Percentiles rank a stretch among this genome's conserved stretches.
Evolutionary conservation across 2,329 filamentous ascomycete species (phyloP).

Genomic region (Tolypocladium album): DNA sequence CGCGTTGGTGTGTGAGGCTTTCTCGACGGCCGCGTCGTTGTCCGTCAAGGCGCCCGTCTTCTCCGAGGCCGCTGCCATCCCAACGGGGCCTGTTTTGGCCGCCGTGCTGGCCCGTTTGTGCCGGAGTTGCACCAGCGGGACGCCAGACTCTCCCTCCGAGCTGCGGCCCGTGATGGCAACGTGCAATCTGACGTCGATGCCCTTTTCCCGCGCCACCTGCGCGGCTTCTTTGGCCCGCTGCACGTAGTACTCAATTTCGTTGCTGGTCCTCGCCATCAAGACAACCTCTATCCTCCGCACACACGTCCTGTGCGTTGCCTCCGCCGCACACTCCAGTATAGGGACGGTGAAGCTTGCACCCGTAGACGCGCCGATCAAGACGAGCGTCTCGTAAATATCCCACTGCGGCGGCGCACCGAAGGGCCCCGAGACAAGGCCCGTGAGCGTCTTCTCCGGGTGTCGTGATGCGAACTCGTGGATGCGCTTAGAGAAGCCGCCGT

Average conservation of each 20-base stretch:
- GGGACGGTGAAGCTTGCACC: slow-evolving; percentile 52
- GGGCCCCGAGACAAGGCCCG: slow-evolving; percentile 41
- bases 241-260: slow-evolving; percentile 46
- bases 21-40: neutral
- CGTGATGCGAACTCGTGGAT: slow-evolving; percentile 36
- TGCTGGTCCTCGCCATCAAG: slow-evolving; percentile 36
- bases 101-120: neutral
- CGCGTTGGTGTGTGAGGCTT: neutral
- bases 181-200: slow-evolving; percentile 39
- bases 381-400: slow-evolving; percentile 47
- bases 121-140: slow-evolving; percentile 1
- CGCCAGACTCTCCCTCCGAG: neutral
- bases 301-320: slow-evolving; percentile 29
- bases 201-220: slow-evolving; percentile 26
- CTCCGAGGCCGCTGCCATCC: neutral
- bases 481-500: slow-evolving; percentile 45
- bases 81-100: too few species aligned
- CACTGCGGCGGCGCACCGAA: slow-evolving; percentile 45
- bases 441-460: slow-evolving; percentile 17
- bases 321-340: slow-evolving; percentile 44
- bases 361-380: slow-evolving; percentile 51
- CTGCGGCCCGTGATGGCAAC: slow-evolving; percentile 39
- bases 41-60: neutral
- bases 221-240: slow-evolving; percentile 34
- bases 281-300: slow-evolving; percentile 42